Percentiles rank a stretch among this genome's conserved stretches.
These are phyloP conservation scores for Penicillium manginii DNA, from an alignment of 495 filamentous ascomycete genomes.

Conservation along the genomic window DNA sequence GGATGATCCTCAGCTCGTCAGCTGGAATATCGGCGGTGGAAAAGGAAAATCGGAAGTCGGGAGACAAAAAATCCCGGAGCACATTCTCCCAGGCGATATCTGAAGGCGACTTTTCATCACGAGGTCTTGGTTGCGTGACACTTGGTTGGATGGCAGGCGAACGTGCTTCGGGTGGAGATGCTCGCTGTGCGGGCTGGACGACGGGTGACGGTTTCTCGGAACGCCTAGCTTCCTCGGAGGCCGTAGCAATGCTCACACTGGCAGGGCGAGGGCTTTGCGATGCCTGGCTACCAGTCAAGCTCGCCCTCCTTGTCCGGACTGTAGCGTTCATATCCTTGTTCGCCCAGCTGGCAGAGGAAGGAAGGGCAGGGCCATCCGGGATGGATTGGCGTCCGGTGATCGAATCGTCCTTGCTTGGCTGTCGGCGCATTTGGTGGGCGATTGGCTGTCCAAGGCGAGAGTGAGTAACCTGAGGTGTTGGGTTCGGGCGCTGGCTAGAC, in stretches of 20 bases:
- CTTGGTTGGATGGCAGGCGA: conserved; percentile 19
- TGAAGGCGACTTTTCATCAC: conserved; percentile 21
- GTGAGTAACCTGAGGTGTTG: conserved; percentile 33
- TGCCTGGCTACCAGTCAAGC: conserved; percentile 76
- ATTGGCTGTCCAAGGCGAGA: conserved; percentile 48
- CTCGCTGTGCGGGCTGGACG: conserved; percentile 29
- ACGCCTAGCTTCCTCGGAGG: conserved; percentile 44
- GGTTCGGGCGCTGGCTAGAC: conserved; percentile 66
- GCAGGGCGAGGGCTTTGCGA: conserved; percentile 79
- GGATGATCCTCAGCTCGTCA: conserved; percentile 59
- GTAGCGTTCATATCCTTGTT: conserved; percentile 72
- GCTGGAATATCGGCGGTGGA: conserved; percentile 50
- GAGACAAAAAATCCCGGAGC: conserved; percentile 57
- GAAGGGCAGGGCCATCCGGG: conserved; percentile 79
- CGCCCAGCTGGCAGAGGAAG: conserved; percentile 93
- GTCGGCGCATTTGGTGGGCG: conserved; percentile 72
- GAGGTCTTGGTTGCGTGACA: conserved; percentile 12
- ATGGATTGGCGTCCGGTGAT: conserved; percentile 58
- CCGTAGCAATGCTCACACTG: conserved; percentile 58
- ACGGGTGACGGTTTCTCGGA: conserved; percentile 37
- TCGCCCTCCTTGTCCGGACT: conserved; percentile 68
- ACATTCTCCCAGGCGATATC: conserved; percentile 45
- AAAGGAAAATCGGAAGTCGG: conserved; percentile 66
- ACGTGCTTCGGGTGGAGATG: conserved; percentile 28
- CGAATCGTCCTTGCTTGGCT: conserved; percentile 76